Evolutionary conservation across 1,284 basidiomycete species (phyloP).

Genomic region (Ceratobasidium sp.): DNA sequence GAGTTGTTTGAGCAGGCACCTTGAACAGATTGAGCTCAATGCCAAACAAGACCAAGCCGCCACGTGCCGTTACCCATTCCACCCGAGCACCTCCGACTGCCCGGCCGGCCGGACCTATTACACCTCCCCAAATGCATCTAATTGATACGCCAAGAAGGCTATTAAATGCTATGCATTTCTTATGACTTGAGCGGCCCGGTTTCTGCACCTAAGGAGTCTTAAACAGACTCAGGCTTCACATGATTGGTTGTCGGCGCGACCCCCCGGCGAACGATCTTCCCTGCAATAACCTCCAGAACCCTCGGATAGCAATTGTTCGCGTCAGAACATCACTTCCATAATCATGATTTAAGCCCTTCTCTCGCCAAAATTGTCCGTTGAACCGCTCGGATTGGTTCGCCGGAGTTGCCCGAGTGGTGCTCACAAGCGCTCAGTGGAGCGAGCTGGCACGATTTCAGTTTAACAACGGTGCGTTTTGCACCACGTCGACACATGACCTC

Average conservation of each 20-base stretch:
- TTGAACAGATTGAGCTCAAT: not conserved
- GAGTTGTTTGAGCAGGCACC: conserved; percentile 16
- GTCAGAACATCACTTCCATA: not conserved
- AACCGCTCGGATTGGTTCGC: not conserved
- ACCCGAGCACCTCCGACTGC: conserved; percentile 15
- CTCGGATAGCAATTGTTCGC: not conserved
- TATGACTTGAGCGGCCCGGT: not conserved
- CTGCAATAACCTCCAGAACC: conserved; percentile 5
- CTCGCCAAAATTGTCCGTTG: not conserved
- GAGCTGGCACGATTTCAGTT: conserved; percentile 2
- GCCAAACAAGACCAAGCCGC: conserved; percentile 26
- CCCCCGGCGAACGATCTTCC: not conserved
- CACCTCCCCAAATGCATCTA: not conserved
- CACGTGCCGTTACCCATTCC: conserved; percentile 3
- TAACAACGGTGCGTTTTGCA: not conserved
- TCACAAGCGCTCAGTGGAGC: conserved; percentile 28
- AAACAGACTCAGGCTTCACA: not conserved
- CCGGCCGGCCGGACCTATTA: conserved; percentile 25
- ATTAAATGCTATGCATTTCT: too few relatives aligned
- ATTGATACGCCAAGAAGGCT: too few relatives aligned
- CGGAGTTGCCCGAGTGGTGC: not conserved
- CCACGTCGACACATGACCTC: conserved; percentile 4
- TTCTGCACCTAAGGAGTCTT: not conserved
- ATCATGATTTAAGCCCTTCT: not conserved
- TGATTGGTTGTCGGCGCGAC: not conserved